A percentile compares a stretch with the other conserved stretches of the same genome.
phyloP scores from a whole-genome alignment of 441 rosid genomes.

The Erodium moschatum region DNA sequence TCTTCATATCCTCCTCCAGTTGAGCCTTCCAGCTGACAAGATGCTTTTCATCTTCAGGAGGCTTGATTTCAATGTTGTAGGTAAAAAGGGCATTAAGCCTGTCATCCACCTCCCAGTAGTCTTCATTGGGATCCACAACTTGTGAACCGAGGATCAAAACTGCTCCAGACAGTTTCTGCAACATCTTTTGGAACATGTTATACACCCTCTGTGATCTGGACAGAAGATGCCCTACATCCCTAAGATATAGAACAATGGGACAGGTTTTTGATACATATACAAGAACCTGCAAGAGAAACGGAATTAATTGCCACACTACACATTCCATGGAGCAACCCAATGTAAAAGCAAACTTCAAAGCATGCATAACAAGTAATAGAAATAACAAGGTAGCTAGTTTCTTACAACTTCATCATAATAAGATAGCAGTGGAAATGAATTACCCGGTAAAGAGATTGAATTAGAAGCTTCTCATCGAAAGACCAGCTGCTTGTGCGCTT shows the following conservation, averaged over 20 bases:
- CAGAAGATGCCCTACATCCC: constrained; percentile 60
- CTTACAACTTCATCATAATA: not conserved
- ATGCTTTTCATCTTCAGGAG: constrained; percentile 60
- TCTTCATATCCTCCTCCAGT: constrained; percentile 68
- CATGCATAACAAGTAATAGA: not conserved
- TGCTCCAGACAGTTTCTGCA: constrained; percentile 52
- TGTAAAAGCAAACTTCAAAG: not conserved
- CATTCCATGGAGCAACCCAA: not conserved
- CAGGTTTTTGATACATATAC: constrained; percentile 56
- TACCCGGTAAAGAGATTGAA: constrained; percentile 83
- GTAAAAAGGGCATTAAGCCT: constrained; percentile 50
- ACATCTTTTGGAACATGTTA: constrained; percentile 64
- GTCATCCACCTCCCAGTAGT: constrained; percentile 46
- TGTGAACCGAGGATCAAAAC: constrained; percentile 65
- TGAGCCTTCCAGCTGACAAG: constrained; percentile 70
- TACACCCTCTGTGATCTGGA: constrained; percentile 60
- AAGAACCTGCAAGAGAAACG: constrained; percentile 46
- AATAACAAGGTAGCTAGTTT: not conserved
- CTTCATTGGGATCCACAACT: constrained; percentile 36
- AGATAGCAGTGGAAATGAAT: not conserved
- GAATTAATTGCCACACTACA: constrained; percentile 1
- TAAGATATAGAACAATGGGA: constrained; percentile 64
- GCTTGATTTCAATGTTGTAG: constrained; percentile 58
- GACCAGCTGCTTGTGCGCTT: constrained; percentile 67
- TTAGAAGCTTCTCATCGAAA: constrained; percentile 75